Evolutionary conservation across 805 yeast species (phyloP).

Genomic region (Metschnikowia picachoensis): DNA sequence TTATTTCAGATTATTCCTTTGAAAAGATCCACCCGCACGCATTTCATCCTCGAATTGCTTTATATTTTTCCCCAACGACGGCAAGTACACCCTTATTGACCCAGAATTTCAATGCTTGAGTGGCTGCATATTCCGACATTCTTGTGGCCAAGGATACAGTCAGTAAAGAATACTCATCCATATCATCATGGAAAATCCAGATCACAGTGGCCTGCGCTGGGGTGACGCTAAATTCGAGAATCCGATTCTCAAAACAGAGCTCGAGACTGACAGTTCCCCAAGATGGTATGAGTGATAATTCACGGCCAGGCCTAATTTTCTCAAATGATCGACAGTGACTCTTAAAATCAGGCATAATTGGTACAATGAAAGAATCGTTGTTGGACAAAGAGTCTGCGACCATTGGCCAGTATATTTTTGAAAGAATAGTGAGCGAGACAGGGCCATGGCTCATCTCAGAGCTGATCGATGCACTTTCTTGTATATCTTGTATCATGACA

Average conservation of each 20-base stretch:
- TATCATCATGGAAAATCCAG: slow-evolving; percentile 39
- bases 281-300: slow-evolving; percentile 51
- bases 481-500: slow-evolving; percentile 78
- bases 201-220: slow-evolving; percentile 71
- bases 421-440: slow-evolving; percentile 60
- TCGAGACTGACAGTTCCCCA: slow-evolving; percentile 62
- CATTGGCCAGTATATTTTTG: slow-evolving; percentile 80
- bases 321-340: slow-evolving; percentile 44
- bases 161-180: slow-evolving; percentile 29
- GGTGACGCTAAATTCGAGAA: slow-evolving; percentile 44
- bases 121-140: slow-evolving; percentile 19
- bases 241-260: slow-evolving; percentile 31
- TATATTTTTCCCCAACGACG: slow-evolving; percentile 3
- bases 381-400: slow-evolving; percentile 29
- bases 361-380: slow-evolving; percentile 44
- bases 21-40: too few species aligned
- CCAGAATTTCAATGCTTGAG: slow-evolving; percentile 56
- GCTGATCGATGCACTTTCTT: slow-evolving; percentile 50
- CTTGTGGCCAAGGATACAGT: slow-evolving; percentile 19
- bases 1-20: too few species aligned
- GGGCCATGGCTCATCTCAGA: slow-evolving; percentile 5
- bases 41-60: not conserved
- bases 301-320: slow-evolving; percentile 51
- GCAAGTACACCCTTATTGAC: slow-evolving; percentile 49
- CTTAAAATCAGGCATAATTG: slow-evolving; percentile 45